Evolutionary conservation across 2,329 filamentous ascomycete genomes (phyloP).

Genomic region (Fusarium praegraminearum): DNA sequence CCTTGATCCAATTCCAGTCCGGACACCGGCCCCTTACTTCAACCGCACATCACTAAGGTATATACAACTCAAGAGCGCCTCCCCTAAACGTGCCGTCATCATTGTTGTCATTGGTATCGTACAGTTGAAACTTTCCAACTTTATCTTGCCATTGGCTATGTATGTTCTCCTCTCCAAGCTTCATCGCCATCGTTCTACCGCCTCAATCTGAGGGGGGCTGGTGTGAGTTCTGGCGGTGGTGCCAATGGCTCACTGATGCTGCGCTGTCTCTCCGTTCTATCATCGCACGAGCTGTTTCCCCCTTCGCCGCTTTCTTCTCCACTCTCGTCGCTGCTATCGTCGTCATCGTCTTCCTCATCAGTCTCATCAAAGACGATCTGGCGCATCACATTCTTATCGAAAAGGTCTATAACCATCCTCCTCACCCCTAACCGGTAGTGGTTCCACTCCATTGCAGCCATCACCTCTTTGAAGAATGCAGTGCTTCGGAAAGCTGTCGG

Average conservation of each 20-base stretch:
- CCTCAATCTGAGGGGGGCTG: constrained; percentile 52
- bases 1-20: constrained; percentile 26
- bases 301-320: constrained; percentile 58
- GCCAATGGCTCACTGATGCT: constrained; percentile 62
- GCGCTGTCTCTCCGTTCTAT: constrained; percentile 69
- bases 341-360: constrained; percentile 57
- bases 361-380: constrained; percentile 80
- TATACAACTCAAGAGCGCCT: constrained; percentile 31
- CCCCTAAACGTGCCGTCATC: constrained; percentile 23
- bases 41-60: constrained; percentile 18
- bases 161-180: constrained; percentile 9
- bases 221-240: constrained; percentile 51
- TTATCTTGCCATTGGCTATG: constrained; percentile 25
- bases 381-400: constrained; percentile 89
- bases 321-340: constrained; percentile 67
- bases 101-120: constrained; percentile 39
- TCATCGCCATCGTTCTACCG: constrained; percentile 36
- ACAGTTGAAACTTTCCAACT: constrained; percentile 30
- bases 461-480: constrained; percentile 84
- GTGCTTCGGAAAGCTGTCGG: constrained; percentile 80
- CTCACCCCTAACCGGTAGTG: constrained; percentile 89
- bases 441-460: constrained; percentile 87
- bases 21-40: constrained; percentile 17
- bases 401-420: constrained; percentile 91
- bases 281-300: constrained; percentile 61